These are phyloP conservation scores for Hypoxylon sp. DNA, from an alignment of 2,329 filamentous ascomycete species.

Conservation along the genomic window DNA sequence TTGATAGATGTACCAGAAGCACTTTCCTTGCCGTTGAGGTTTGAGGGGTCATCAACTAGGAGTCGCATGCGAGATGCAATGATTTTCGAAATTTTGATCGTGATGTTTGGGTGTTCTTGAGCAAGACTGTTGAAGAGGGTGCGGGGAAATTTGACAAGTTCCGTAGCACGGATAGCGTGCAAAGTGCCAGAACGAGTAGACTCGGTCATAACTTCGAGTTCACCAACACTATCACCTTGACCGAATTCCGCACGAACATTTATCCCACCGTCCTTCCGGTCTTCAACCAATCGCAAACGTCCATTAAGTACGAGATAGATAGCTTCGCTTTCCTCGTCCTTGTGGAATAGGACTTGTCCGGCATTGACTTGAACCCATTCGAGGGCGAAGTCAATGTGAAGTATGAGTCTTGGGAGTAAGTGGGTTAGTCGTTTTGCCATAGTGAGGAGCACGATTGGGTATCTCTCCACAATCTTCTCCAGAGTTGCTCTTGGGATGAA, in stretches of 20 bases:
- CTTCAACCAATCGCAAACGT: conserved; percentile 85
- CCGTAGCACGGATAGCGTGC: conserved; percentile 96
- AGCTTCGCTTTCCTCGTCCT: conserved; percentile 95
- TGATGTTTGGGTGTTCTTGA: conserved; percentile 96
- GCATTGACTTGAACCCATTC: conserved; percentile 99
- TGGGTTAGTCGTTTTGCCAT: conserved; percentile 96
- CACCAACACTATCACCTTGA: conserved; percentile 97
- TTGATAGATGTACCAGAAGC: conserved; percentile 71
- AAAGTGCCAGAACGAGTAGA: conserved; percentile 90
- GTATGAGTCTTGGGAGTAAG: conserved; percentile 87
- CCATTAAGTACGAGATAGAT: conserved; percentile 99
- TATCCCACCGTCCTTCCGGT: conserved; percentile 84
- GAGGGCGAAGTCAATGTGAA: conserved; percentile 97
- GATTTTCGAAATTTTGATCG: conserved; percentile 98
- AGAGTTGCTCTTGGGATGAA: conserved; percentile 89
- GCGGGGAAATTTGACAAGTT: conserved; percentile 94
- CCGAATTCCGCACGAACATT: conserved; percentile 92
- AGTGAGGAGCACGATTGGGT: conserved; percentile 91
- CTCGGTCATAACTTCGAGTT: conserved; percentile 97
- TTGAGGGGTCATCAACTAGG: conserved; percentile 84
- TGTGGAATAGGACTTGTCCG: conserved; percentile 93
- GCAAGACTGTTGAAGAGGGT: conserved; percentile 98
- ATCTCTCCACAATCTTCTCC: conserved; percentile 92
- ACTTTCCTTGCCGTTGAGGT: conserved; percentile 74
- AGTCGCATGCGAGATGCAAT: conserved; percentile 95